Evolutionary conservation across 441 rosid genomes (phyloP), one percentile per base, ranked within the genome.

Genomic region (Populus hybrid): DNA sequence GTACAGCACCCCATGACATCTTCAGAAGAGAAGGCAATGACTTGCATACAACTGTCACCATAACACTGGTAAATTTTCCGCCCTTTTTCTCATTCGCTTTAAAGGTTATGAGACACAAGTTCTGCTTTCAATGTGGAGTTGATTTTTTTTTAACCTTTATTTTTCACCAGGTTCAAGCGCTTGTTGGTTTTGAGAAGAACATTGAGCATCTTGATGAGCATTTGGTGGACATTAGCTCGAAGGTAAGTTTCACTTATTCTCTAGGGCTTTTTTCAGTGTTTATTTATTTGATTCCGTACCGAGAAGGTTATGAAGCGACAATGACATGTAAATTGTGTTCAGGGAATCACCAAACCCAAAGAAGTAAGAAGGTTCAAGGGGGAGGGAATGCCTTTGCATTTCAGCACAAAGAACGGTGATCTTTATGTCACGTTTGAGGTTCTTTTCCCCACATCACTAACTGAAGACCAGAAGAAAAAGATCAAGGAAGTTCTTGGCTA

Each of bases 361-460:
- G 93, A 93, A 83, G 96, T 96, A 84, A 87, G 87, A 71, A 95
- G 89, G 89, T 86, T 94, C 53, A 92, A 89, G 88, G 99, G 95
- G n/a, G 97, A 95, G 88, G 98, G 99, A 65, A 95, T 95, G 99
- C 97, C 98, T 14, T 65, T 90, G 83, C 93, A 94, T 81, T 87
- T 80, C 75, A 94, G 96, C 85, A 86, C 81, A 14, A 93, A 94
- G 91, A 94, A 92, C 81, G 99, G 97, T 2, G 92, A 94, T 77
- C 93, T 96, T 33, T 94, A 90, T 73, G 89, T 94, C 70, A 88
- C 89, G 8, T 96, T 87, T 64, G 99, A 96, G 86, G 95, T 94
- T 77, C 89, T 93, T 69, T 96, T 96, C 83, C 98, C 99, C 72
- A 77, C 86, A 0, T 85, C 91, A n/a, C 89, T 96, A 72, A 93